Percentiles rank a stretch among this genome's conserved stretches.
These are phyloP conservation scores for Jamesozyma rosinii DNA, from an alignment of 805 yeast genomes.

Conservation along the genomic window DNA sequence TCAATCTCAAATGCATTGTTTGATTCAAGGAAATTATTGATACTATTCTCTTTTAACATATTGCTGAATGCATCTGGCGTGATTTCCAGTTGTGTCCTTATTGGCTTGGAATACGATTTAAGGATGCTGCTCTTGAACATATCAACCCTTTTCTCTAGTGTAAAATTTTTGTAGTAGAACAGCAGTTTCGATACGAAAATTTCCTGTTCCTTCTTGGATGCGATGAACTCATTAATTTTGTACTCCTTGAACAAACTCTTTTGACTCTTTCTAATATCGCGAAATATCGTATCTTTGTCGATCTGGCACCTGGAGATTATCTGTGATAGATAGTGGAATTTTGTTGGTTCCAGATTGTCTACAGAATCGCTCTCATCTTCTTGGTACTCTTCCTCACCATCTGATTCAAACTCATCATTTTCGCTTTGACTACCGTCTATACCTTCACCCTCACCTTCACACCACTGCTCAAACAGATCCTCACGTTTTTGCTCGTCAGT, in stretches of 20 bases:
- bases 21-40: conserved; percentile 5
- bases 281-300: conserved; percentile 15
- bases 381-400: neutral
- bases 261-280: conserved; percentile 21
- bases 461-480: conserved; percentile 41
- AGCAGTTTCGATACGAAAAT: conserved; percentile 19
- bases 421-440: neutral
- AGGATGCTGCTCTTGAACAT: conserved; percentile 12
- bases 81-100: neutral
- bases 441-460: conserved; percentile 9
- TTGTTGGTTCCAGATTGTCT: conserved; percentile 19
- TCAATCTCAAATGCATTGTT: conserved; percentile 17
- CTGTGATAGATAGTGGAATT: conserved; percentile 28
- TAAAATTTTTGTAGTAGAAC: conserved; percentile 23
- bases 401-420: neutral
- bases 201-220: conserved; percentile 18
- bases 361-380: neutral
- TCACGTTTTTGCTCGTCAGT: conserved; percentile 31
- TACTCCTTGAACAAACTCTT: conserved; percentile 18
- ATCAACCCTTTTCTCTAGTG: conserved; percentile 10
- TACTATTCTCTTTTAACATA: neutral
- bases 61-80: neutral
- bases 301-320: conserved; percentile 22
- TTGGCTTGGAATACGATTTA: conserved; percentile 1
- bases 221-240: conserved; percentile 16